Conservation (phyloP, 2,329 filamentous ascomycete genomes). For the Curvularia sp. region DNA sequence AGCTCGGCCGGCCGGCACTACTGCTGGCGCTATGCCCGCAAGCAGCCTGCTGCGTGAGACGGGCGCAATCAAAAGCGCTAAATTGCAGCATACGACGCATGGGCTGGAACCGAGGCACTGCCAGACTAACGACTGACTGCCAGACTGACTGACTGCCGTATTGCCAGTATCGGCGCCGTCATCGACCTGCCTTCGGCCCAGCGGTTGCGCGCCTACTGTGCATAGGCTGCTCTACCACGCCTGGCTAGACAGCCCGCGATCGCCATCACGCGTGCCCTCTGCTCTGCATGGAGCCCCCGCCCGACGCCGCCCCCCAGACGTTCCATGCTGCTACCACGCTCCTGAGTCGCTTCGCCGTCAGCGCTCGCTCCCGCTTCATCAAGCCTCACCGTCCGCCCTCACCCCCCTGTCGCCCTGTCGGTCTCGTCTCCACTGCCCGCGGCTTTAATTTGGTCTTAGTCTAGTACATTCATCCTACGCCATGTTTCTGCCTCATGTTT, state of each 20-base stretch:
- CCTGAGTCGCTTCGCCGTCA: slow-evolving; percentile 35
- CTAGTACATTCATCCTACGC: slow-evolving; percentile 33
- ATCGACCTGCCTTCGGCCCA: background rate
- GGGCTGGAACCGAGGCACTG: slow-evolving; percentile 26
- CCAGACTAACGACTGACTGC: no score
- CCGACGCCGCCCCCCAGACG: slow-evolving; percentile 14
- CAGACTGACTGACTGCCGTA: no score
- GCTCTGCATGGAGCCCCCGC: background rate
- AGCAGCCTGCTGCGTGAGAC: slow-evolving; percentile 25
- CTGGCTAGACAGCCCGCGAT: slow-evolving; percentile 37
- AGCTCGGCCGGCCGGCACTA: slow-evolving; percentile 32
- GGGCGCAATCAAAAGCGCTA: slow-evolving; percentile 35
- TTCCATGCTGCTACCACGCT: slow-evolving; percentile 13
- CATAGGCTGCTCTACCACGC: slow-evolving; percentile 17
- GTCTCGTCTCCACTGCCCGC: slow-evolving; percentile 36
- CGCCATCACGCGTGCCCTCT: slow-evolving; percentile 38
- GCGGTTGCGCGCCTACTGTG: background rate
- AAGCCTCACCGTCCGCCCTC: slow-evolving; percentile 40
- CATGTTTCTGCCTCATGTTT: slow-evolving; percentile 30
- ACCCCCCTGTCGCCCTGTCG: slow-evolving; percentile 23
- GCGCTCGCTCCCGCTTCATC: slow-evolving; percentile 42
- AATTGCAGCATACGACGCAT: slow-evolving; percentile 20
- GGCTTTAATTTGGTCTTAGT: slow-evolving; percentile 50
- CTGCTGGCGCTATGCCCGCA: slow-evolving; percentile 20
- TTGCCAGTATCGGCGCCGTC: background rate